phyloP scores from a whole-genome alignment of 1,284 basidiomycete species.

The Ceratobasidium sp. region DNA sequence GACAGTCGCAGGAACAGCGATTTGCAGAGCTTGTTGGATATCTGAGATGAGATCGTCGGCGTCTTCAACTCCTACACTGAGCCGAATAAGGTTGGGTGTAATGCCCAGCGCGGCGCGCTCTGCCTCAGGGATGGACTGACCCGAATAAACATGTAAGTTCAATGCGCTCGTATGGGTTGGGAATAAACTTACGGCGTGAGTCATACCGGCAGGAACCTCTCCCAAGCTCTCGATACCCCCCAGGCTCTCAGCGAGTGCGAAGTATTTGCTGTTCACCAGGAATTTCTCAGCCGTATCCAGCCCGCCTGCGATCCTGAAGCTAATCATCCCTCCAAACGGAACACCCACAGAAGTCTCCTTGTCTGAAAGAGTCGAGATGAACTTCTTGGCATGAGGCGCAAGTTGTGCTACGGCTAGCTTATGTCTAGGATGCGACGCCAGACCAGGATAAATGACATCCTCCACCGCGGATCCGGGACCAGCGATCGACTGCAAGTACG shows the following conservation, averaged over 20 bases:
- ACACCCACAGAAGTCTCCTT: constrained; percentile 45
- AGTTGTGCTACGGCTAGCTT: constrained; percentile 55
- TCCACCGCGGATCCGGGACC: constrained; percentile 46
- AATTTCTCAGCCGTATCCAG: constrained; percentile 74
- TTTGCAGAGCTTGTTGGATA: constrained; percentile 76
- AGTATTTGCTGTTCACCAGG: constrained; percentile 76
- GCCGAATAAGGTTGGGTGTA: constrained; percentile 81
- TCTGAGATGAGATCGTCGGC: constrained; percentile 83
- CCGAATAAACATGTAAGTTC: too few species aligned
- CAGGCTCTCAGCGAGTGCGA: constrained; percentile 89
- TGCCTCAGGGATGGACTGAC: constrained; percentile 73
- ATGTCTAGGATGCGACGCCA: constrained; percentile 53
- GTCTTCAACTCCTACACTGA: constrained; percentile 93
- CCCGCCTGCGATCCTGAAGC: constrained; percentile 69
- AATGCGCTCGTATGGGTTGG: too few species aligned
- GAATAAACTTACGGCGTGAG: constrained; percentile 62
- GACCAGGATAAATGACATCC: constrained; percentile 71
- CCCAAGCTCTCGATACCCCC: constrained; percentile 94
- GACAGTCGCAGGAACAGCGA: constrained; percentile 55
- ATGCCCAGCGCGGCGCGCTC: constrained; percentile 83
- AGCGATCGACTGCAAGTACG: constrained; percentile 70
- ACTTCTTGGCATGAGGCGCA: constrained; percentile 73
- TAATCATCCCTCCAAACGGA: constrained; percentile 61
- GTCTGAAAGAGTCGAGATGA: constrained; percentile 9
- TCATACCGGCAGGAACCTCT: constrained; percentile 88